Evolutionary conservation across 768 basidiomycete species (phyloP), one percentile per base, ranked within the genome.

Genomic region (Tremella fuciformis): DNA sequence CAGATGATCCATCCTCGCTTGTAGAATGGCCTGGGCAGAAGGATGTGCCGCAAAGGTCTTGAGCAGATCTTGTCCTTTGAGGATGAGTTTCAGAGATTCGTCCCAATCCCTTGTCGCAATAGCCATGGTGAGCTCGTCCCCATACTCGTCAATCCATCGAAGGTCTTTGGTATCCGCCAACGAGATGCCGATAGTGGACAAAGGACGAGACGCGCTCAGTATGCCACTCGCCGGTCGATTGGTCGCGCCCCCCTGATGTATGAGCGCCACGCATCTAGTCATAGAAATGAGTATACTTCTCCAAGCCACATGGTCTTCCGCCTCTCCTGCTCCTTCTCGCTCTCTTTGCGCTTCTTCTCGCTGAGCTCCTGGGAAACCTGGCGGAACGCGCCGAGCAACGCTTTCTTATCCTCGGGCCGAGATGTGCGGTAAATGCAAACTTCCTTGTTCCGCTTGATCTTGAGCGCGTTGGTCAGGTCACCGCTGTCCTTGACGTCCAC

Each of bases 401-500:
- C 80, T 77, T 89, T 92, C 81, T 99, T 99, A 70, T 97, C 91
- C 22, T 85, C 80, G 0, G 85, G 70, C 8, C 81, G 82, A 57
- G 93, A 89, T 1, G 89, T 89, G 37, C 93, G 85, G 76, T 91
- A 98, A 7, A 99, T 91, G 71, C 92, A 87, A 0, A 89, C 89
- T 76, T 98, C 94, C 76, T 94, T 96, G 3, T 88, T 87, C 59
- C 92, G 85, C 60, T 88, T 83, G 62, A 99, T 85, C 80, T 97
- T 97, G 82, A 98, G 88, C 2, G 97, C 93, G 67, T 98, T 96
- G n/a, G 87, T 90, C 82, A 98, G 71, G 42, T 81, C 87, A 4
- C 90, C 82, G 2, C 91, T 87, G 77, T 98, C 96, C 76, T 97
- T 98, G 34, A 94, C 90, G 75, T 99, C 96, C 18, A 94, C 82